A percentile compares a stretch with the other conserved stretches of the same genome.
Conservation (phyloP, 805 yeast genomes). For the Brettanomyces anomalus region DNA sequence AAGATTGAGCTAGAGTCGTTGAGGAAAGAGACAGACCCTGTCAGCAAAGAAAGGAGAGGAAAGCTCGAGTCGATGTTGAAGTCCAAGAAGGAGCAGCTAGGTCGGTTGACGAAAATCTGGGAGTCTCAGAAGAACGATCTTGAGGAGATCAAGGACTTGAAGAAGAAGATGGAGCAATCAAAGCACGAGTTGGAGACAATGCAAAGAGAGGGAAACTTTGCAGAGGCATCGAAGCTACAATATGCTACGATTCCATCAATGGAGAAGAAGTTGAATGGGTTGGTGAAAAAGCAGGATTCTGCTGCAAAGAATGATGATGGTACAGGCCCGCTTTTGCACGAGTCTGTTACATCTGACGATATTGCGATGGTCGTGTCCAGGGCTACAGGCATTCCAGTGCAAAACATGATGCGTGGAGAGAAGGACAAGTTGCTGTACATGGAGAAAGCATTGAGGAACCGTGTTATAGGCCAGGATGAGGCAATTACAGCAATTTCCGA, state of each 20-base stretch:
- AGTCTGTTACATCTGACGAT: conserved; percentile 89
- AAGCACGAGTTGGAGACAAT: conserved; percentile 73
- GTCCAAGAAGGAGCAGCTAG: conserved; percentile 53
- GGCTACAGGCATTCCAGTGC: conserved; percentile 94
- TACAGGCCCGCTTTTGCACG: conserved; percentile 51
- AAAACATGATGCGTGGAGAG: conserved; percentile 86
- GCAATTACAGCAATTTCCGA: conserved; percentile 86
- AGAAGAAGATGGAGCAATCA: conserved; percentile 77
- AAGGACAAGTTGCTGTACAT: conserved; percentile 81
- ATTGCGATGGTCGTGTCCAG: conserved; percentile 86
- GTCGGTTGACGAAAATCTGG: conserved; percentile 77
- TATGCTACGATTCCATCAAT: conserved; percentile 80
- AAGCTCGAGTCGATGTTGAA: conserved; percentile 62
- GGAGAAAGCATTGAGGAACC: conserved; percentile 68
- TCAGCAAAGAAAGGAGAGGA: conserved; percentile 71
- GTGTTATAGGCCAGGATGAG: conserved; percentile 93
- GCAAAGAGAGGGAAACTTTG: conserved; percentile 81
- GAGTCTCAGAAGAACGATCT: conserved; percentile 70
- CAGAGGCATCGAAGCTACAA: conserved; percentile 79
- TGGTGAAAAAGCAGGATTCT: conserved; percentile 25
- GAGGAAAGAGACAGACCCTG: conserved; percentile 82
- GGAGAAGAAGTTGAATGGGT: conserved; percentile 48
- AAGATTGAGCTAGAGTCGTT: conserved; percentile 92
- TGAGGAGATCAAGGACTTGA: conserved; percentile 69
- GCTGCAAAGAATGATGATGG: conserved; percentile 23